Percentiles rank a stretch among this genome's conserved stretches.
phyloP scores from a whole-genome alignment of 768 basidiomycete species.

The Phylloporus sp. region DNA sequence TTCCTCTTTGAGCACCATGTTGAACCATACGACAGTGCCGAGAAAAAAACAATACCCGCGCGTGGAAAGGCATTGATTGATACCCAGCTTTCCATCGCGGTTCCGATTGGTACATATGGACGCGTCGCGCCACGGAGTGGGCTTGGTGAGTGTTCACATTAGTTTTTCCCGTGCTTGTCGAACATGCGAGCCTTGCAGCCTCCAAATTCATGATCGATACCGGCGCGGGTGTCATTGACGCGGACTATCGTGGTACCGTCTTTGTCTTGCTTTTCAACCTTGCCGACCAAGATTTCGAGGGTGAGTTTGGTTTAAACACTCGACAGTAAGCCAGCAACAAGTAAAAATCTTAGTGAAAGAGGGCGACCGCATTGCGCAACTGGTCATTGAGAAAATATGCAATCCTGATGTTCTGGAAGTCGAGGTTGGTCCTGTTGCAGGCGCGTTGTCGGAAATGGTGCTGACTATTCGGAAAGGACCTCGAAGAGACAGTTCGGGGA shows the following conservation, averaged over 20 bases:
- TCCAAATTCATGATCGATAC: conserved; percentile 98
- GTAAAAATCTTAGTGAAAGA: conserved; percentile 57
- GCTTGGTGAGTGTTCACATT: conserved; percentile 60
- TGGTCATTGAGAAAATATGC: conserved; percentile 87
- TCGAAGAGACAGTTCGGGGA: conserved; percentile 83
- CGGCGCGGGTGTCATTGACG: conserved; percentile 95
- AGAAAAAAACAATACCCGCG: conserved; percentile 78
- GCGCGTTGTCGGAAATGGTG: background rate
- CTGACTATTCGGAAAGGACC: conserved; percentile 45
- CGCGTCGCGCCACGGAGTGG: conserved; percentile 95
- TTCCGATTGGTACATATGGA: conserved; percentile 91
- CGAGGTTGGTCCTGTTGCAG: conserved; percentile 42
- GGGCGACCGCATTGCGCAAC: conserved; percentile 94
- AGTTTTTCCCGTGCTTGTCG: background rate
- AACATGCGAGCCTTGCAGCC: conserved; percentile 43
- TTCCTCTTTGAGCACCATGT: background rate
- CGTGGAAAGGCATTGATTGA: conserved; percentile 88
- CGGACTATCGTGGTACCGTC: conserved; percentile 90
- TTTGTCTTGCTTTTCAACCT: conserved; percentile 92
- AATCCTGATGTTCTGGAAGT: conserved; percentile 87
- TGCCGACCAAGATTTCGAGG: conserved; percentile 83
- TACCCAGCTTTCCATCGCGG: conserved; percentile 89
- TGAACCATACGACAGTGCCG: conserved; percentile 53
- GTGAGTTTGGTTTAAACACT: conserved; percentile 34
- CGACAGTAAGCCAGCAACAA: background rate